A percentile compares a stretch with the other conserved stretches of the same genome.
These are phyloP conservation scores for Zalaria sp. DNA, from an alignment of 2,329 filamentous ascomycete genomes.

Conservation along the genomic window DNA sequence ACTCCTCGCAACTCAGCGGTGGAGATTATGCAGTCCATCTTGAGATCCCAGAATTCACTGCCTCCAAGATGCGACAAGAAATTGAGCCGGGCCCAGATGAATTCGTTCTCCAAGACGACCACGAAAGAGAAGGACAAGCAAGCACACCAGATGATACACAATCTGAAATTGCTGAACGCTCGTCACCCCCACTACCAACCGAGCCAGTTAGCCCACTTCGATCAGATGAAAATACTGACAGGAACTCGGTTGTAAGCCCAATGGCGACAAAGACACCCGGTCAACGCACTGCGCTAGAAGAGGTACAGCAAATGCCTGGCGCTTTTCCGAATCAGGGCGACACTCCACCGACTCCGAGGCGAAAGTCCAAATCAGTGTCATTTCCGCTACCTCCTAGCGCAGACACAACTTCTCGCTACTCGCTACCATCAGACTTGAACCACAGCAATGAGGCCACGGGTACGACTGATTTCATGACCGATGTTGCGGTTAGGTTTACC, in stretches of 20 bases:
- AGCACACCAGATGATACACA: not conserved
- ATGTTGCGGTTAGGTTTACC: constrained; percentile 23
- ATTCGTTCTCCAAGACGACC: not conserved
- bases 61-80: too few species aligned
- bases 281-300: constrained; percentile 7
- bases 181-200: not conserved
- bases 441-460: constrained; percentile 15
- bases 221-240: constrained; percentile 13
- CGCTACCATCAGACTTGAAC: constrained; percentile 17
- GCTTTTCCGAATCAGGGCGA: not conserved
- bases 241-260: constrained; percentile 20
- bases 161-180: not conserved
- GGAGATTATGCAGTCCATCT: not conserved
- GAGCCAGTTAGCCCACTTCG: constrained; percentile 17
- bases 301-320: not conserved
- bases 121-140: not conserved
- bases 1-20: not conserved
- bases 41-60: not conserved
- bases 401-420: constrained; percentile 13
- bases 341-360: not conserved
- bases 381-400: not conserved
- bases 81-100: not conserved
- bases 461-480: constrained; percentile 19
- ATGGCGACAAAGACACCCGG: constrained; percentile 15
- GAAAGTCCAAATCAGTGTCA: constrained; percentile 1